These are phyloP conservation scores for Cornus controversa DNA, from an alignment of 148 eudicot genomes.

Conservation along the genomic window DNA sequence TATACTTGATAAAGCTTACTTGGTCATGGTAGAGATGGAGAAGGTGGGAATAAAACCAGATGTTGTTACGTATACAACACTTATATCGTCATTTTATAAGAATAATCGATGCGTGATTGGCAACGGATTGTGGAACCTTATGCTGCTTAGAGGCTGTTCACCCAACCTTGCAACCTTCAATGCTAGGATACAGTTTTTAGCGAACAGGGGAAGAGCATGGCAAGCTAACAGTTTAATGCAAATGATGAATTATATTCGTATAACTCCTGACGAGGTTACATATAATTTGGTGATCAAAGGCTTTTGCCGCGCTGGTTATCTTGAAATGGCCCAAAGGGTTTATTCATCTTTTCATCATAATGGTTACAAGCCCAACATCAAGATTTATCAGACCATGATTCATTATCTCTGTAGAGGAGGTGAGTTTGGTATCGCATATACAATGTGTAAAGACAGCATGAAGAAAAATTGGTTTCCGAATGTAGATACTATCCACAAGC, in stretches of 20 bases:
- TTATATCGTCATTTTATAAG: conserved; percentile 71
- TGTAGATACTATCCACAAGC: conserved; percentile 48
- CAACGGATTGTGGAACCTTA: conserved; percentile 86
- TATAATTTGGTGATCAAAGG: conserved; percentile 91
- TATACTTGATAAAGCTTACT: conserved; percentile 52
- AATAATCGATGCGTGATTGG: conserved; percentile 53
- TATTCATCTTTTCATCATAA: conserved; percentile 55
- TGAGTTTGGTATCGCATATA: conserved; percentile 63
- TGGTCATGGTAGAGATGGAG: conserved; percentile 65
- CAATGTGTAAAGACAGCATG: conserved; percentile 67
- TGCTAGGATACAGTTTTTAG: conserved; percentile 79
- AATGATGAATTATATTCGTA: conserved; percentile 44
- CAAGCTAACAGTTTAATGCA: conserved; percentile 62
- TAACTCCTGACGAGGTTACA: conserved; percentile 69
- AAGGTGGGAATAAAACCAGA: conserved; percentile 60
- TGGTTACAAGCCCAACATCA: conserved; percentile 60
- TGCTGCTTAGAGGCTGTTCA: conserved; percentile 64
- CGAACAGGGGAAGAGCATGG: conserved; percentile 65
- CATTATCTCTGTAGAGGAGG: conserved; percentile 71
- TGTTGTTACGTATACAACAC: conserved; percentile 76
- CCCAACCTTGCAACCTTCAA: conserved; percentile 86
- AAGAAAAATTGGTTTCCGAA: conserved; percentile 59
- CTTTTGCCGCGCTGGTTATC: conserved; percentile 59
- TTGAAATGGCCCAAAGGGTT: conserved; percentile 74
- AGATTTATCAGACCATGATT: conserved; percentile 83